Conservation (phyloP, 139 green algal species). For the Coccomyxa sp. region DNA sequence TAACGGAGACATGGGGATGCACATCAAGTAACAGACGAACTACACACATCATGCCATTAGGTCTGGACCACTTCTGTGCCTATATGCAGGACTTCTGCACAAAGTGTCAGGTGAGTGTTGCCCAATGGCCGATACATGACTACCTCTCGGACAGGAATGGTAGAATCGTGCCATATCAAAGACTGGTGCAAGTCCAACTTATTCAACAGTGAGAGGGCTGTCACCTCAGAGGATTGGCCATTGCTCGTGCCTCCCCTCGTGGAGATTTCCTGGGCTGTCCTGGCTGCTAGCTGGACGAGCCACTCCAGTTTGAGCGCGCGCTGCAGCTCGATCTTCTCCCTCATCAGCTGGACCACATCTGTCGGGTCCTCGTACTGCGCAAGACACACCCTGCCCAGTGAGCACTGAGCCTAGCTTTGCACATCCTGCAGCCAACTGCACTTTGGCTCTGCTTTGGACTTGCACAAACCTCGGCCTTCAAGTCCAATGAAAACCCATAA, state of each 20-base stretch:
- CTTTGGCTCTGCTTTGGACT: neutral
- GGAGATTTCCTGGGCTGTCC: neutral
- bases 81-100: neutral
- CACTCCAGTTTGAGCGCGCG: conserved; percentile 30
- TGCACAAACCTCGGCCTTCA: neutral
- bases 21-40: neutral
- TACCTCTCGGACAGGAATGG: too few relatives aligned
- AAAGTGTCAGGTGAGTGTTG: too few relatives aligned
- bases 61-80: too few relatives aligned
- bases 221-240: neutral
- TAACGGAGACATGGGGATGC: neutral
- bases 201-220: neutral
- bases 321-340: conserved; percentile 67
- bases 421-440: neutral
- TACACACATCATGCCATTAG: neutral
- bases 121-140: too few relatives aligned
- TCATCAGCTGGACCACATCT: conserved; percentile 60
- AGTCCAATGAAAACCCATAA: neutral
- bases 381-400: neutral
- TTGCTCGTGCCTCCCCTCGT: neutral
- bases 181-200: too few relatives aligned
- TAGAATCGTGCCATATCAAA: too few relatives aligned
- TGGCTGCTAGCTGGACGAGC: conserved; percentile 27
- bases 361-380: conserved; percentile 81
- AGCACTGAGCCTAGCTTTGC: too few relatives aligned